A percentile compares a stretch with the other conserved stretches of the same genome.
These are phyloP conservation scores for Alternaria triticina DNA, from an alignment of 2,329 filamentous ascomycete genomes.

Conservation along the genomic window DNA sequence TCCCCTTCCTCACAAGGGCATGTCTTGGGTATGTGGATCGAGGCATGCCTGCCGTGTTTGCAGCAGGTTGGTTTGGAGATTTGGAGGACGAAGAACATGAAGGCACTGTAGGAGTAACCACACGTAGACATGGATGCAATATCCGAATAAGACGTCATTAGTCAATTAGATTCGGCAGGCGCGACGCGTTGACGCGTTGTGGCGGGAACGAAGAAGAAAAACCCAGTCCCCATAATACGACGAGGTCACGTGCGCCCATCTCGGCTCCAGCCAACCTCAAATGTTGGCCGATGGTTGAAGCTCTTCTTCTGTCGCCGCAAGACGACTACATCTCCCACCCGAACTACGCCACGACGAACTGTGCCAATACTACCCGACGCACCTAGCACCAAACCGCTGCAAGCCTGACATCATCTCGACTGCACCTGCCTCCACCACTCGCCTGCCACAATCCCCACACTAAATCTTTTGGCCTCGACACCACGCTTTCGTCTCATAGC, in stretches of 20 bases:
- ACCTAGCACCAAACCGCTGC: constrained; percentile 22
- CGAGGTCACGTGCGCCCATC: constrained; percentile 13
- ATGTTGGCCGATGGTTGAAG: constrained; percentile 18
- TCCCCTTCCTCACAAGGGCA: not conserved
- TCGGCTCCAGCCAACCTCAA: constrained; percentile 25
- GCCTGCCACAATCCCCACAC: constrained; percentile 32
- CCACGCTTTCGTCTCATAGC: constrained; percentile 28
- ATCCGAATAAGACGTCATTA: not conserved
- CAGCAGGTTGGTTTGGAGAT: not conserved
- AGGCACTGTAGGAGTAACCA: not conserved
- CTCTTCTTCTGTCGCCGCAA: constrained; percentile 26
- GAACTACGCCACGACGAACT: constrained; percentile 11
- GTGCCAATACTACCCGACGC: constrained; percentile 17
- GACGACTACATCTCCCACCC: constrained; percentile 18
- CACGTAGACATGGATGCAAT: not conserved
- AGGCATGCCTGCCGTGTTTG: constrained; percentile 1
- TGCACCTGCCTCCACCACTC: constrained; percentile 31
- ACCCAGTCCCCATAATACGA: not conserved
- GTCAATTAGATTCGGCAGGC: not conserved
- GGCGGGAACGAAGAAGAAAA: constrained; percentile 7
- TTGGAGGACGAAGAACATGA: not conserved
- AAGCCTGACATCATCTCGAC: constrained; percentile 26
- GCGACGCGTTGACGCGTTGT: constrained; percentile 15
- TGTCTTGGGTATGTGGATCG: not conserved
- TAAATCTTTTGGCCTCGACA: constrained; percentile 34